Evolutionary conservation across 352 stramenopile species (phyloP), one percentile per base, ranked within the genome.

Genomic region (Pythium dissimile): DNA sequence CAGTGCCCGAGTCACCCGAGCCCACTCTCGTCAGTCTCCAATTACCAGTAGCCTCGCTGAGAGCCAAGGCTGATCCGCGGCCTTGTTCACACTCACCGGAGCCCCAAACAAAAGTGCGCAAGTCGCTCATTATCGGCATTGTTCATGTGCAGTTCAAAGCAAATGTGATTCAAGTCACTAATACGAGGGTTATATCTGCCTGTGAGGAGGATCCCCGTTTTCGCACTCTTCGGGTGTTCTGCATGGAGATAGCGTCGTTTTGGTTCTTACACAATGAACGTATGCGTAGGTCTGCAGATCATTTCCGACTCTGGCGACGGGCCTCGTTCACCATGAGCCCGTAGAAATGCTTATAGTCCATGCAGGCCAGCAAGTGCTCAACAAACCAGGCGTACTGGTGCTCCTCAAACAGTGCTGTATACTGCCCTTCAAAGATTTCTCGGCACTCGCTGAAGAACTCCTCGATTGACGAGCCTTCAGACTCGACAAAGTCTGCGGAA

Each of bases 321-420:
- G 80, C 76, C 53, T 92, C 78, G 66, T 92, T 92, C 43, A 87
- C 61, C 73, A 89, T 90, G 57, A 92, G 77, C 0, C 76, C 75
- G 65, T 88, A 88, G 47, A 92, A 90, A 35, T 87, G 69, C 45
- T 89, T 85, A 64, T 88, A 92, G 55, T 90, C 78, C 78, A 92
- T 89, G 50, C 77, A 90, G 26, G 80, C 79, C 20, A 90, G 61
- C 51, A 90, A 63, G 56, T 84, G 80, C 30, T 92, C 76, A 45
- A 92, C 80, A 39, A 92, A 90, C 82, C 82, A 92, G 20, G 64
- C 69, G 59, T 88, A 82, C 38, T 77, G 64, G 65, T 83, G 76
- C 62, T 89, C 74, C 12, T 89, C 74, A 48, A 88, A 90, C 45
- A 87, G 68, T 42, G 75, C 77, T 28, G 73, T 76, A 60, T 78